Evolutionary conservation across 305 asterid genomes (phyloP).

Genomic region (Fraxinus baroniana): DNA sequence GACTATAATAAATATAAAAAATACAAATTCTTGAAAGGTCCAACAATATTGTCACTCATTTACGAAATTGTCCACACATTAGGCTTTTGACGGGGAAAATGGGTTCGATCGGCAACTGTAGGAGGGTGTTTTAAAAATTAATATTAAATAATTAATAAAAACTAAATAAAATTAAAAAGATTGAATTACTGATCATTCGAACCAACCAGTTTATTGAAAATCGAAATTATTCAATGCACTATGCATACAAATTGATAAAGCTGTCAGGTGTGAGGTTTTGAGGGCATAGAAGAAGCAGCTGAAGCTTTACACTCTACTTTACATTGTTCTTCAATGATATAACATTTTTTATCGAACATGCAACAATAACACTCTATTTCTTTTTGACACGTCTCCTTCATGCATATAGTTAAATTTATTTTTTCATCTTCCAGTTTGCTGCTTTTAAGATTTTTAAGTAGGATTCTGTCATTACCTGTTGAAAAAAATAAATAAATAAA

Average conservation of each 20-base stretch:
- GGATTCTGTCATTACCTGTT: background rate
- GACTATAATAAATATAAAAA: no score
- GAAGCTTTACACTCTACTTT: no score
- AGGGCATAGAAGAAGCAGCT: background rate
- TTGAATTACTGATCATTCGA: background rate
- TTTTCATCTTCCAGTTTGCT: background rate
- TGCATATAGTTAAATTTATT: background rate
- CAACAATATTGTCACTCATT: no score
- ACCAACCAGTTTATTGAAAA: background rate
- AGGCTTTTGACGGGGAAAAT: no score
- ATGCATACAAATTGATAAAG: background rate
- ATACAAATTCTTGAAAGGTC: no score
- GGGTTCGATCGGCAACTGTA: no score
- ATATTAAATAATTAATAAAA: no score
- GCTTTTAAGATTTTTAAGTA: background rate
- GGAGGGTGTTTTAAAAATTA: no score
- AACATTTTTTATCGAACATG: background rate
- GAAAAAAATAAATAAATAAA: no score
- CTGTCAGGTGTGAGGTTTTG: background rate
- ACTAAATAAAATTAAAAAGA: no score
- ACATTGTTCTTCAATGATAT: background rate
- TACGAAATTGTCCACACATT: no score
- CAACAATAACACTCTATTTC: background rate
- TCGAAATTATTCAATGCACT: background rate
- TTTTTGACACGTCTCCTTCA: background rate